A percentile compares a stretch with the other conserved stretches of the same genome.
These are phyloP conservation scores for Pseudohalonectria lignicola DNA, from an alignment of 2,329 filamentous ascomycete species.

Conservation along the genomic window DNA sequence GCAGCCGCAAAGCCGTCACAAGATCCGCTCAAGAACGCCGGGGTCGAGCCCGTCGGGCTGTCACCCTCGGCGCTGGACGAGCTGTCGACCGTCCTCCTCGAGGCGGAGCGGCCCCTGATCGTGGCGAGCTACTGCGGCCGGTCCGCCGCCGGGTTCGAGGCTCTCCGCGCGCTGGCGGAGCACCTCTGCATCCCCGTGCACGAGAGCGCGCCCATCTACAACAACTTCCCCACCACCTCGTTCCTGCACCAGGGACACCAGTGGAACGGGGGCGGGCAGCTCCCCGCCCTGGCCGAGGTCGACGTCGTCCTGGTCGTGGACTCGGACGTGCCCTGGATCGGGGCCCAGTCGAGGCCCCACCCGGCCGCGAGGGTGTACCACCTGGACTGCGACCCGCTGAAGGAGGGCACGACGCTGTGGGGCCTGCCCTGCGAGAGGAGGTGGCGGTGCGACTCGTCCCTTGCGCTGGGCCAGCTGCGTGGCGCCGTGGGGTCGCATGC, in stretches of 20 bases:
- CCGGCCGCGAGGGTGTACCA: conserved; percentile 50
- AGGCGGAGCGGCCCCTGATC: conserved; percentile 6
- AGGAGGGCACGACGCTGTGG: conserved; percentile 45
- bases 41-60: conserved; percentile 5
- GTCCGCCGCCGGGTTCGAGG: conserved; percentile 5
- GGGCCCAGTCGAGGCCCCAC: conserved; percentile 48
- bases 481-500: not conserved
- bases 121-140: conserved; percentile 9
- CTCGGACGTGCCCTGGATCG: conserved; percentile 59
- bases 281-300: conserved; percentile 37
- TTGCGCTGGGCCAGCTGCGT: conserved; percentile 19
- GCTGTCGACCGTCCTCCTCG: conserved; percentile 2
- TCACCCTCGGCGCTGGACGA: conserved; percentile 2
- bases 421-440: conserved; percentile 37
- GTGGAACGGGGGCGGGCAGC: conserved; percentile 10
- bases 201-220: conserved; percentile 34
- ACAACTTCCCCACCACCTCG: conserved; percentile 19
- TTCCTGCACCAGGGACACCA: conserved; percentile 9
- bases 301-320: conserved; percentile 56
- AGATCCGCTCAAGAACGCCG: conserved; percentile 3
- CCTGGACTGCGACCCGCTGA: conserved; percentile 54
- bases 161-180: conserved; percentile 8
- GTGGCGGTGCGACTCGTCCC: conserved; percentile 34
- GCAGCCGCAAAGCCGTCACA: conserved; percentile 5
- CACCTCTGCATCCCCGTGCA: conserved; percentile 25